Percentiles rank a stretch among this genome's conserved stretches.
These are phyloP conservation scores for Phaeosphaeriaceae sp. DNA, from an alignment of 2,329 filamentous ascomycete genomes.

Conservation along the genomic window DNA sequence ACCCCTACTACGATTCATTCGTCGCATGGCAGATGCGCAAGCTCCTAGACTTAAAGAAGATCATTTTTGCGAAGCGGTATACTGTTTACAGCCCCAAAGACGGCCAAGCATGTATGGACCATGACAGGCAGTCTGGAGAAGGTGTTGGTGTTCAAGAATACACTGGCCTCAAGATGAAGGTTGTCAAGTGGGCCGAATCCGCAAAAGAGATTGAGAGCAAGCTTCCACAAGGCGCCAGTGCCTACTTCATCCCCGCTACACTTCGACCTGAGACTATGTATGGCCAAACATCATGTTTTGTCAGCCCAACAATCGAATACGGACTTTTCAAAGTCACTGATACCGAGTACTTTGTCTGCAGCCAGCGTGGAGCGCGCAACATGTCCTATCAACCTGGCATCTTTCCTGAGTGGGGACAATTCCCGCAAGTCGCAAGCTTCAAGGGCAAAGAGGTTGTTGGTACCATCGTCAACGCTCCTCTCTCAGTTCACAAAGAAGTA, in stretches of 20 bases:
- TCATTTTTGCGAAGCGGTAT: conserved; percentile 91
- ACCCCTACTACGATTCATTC: conserved; percentile 96
- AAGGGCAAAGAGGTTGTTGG: conserved; percentile 82
- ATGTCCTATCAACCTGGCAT: conserved; percentile 89
- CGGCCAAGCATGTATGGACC: conserved; percentile 85
- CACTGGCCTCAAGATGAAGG: conserved; percentile 87
- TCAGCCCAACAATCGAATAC: conserved; percentile 87
- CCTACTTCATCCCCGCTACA: conserved; percentile 91
- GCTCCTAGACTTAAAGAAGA: conserved; percentile 86
- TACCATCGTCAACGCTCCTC: conserved; percentile 85
- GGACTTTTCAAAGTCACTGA: conserved; percentile 77
- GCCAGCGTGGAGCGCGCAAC: conserved; percentile 83
- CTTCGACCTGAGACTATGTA: conserved; percentile 98
- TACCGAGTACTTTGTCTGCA: conserved; percentile 80
- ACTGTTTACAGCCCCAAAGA: conserved; percentile 90
- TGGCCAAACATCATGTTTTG: conserved; percentile 94
- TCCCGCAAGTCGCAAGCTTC: conserved; percentile 76
- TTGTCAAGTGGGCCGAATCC: conserved; percentile 84
- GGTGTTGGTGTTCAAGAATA: conserved; percentile 89
- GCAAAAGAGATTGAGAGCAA: conserved; percentile 75
- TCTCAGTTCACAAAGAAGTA: conserved; percentile 80
- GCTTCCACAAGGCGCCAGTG: conserved; percentile 76
- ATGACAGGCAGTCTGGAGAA: conserved; percentile 81
- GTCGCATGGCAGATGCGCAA: conserved; percentile 97
- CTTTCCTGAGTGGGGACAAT: conserved; percentile 77